These are phyloP conservation scores for Calycina herbarum DNA, from an alignment of 2,329 filamentous ascomycete species.

Conservation along the genomic window DNA sequence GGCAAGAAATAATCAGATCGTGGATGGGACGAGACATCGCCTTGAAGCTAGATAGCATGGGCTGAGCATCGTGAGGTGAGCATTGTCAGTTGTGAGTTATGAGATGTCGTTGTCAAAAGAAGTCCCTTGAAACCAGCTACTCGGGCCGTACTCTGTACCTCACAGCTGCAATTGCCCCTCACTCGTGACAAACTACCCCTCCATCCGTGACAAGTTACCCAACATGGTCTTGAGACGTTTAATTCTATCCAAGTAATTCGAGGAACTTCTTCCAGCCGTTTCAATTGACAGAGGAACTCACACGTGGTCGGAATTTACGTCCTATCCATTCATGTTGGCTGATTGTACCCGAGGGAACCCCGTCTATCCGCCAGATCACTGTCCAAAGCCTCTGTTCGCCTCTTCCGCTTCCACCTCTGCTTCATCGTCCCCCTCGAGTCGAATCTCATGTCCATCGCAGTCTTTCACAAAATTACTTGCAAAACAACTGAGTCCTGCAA, in stretches of 20 bases:
- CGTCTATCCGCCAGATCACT: background rate
- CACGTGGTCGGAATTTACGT: background rate
- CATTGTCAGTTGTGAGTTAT: background rate
- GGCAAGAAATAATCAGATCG: background rate
- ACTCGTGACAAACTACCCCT: slow-evolving; percentile 11
- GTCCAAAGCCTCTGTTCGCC: slow-evolving; percentile 25
- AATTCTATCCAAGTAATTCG: background rate
- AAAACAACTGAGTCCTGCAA: slow-evolving; percentile 50
- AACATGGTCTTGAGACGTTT: background rate
- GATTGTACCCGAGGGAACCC: background rate
- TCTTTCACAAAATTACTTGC: slow-evolving; percentile 58
- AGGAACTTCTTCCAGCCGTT: slow-evolving; percentile 2
- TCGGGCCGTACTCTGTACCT: background rate
- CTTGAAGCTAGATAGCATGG: background rate
- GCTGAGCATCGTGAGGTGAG: background rate
- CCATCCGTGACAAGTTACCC: slow-evolving; percentile 7
- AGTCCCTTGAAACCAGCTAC: background rate
- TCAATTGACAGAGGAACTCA: background rate
- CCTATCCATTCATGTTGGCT: slow-evolving; percentile 5
- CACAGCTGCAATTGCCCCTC: slow-evolving; percentile 10
- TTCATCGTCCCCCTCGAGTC: slow-evolving; percentile 61
- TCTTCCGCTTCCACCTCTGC: slow-evolving; percentile 36
- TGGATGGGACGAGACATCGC: background rate
- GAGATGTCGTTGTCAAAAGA: slow-evolving; percentile 9
- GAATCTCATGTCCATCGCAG: slow-evolving; percentile 64